Evolutionary conservation across 2,329 filamentous ascomycete species (phyloP).

Genomic region (Colletotrichum sp.): DNA sequence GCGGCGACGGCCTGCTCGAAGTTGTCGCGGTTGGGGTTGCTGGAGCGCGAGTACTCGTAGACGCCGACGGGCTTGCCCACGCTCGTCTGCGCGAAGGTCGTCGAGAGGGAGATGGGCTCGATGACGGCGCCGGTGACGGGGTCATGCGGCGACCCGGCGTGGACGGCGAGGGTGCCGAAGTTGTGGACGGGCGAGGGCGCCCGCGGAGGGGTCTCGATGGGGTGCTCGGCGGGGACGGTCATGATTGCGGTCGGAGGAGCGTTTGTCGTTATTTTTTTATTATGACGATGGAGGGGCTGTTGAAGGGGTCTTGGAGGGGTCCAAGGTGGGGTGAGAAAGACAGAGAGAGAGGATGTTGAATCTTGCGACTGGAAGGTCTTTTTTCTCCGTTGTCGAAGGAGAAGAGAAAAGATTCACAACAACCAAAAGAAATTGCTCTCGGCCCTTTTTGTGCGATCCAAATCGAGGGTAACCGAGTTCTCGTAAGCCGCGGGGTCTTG

Average conservation of each 20-base stretch:
- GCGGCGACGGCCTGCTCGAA: constrained; percentile 92
- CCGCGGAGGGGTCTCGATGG: constrained; percentile 30
- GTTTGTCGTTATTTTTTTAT: not conserved
- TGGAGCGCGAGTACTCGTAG: constrained; percentile 93
- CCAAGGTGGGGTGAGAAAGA: not conserved
- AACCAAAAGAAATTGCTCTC: not conserved
- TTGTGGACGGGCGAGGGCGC: constrained; percentile 71
- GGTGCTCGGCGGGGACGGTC: constrained; percentile 34
- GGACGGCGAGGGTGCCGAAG: constrained; percentile 94
- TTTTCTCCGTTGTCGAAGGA: not conserved
- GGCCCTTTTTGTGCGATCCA: not conserved
- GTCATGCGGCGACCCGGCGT: constrained; percentile 91
- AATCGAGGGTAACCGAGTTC: constrained; percentile 15
- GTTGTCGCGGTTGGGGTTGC: constrained; percentile 94
- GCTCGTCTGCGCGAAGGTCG: constrained; percentile 90
- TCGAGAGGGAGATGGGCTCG: constrained; percentile 92
- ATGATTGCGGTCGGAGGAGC: constrained; percentile 21
- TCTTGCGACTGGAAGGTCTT: not conserved
- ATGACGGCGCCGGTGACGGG: constrained; percentile 94
- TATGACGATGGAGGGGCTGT: not conserved
- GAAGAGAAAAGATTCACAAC: not conserved
- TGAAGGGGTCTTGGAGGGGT: not conserved
- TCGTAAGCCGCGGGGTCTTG: not conserved
- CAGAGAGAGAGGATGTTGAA: not conserved
- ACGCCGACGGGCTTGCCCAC: constrained; percentile 86